Evolutionary conservation across 2,329 filamentous ascomycete genomes (phyloP).

Genomic region (Monilinia aucupariae): DNA sequence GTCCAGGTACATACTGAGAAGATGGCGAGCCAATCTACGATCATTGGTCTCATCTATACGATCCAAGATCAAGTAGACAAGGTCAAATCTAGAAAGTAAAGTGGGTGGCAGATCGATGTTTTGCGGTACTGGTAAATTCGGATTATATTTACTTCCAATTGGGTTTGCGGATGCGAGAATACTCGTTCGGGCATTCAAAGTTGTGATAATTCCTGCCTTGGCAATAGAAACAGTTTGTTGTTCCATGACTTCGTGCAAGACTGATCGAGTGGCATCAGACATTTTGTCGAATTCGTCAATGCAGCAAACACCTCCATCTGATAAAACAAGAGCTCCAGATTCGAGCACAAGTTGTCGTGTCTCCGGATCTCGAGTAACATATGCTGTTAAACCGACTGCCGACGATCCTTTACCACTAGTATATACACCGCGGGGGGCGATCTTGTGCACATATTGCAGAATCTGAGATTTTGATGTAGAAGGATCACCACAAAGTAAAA

Average conservation of each 20-base stretch:
- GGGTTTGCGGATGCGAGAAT: conserved; percentile 97
- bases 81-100: conserved; percentile 88
- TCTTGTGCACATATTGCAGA: conserved; percentile 92
- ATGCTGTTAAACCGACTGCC: conserved; percentile 71
- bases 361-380: conserved; percentile 69
- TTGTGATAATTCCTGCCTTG: conserved; percentile 76
- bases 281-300: conserved; percentile 80
- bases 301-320: conserved; percentile 70
- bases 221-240: conserved; percentile 75
- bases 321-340: conserved; percentile 67
- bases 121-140: conserved; percentile 88
- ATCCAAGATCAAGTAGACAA: conserved; percentile 95
- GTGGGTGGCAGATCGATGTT: conserved; percentile 98
- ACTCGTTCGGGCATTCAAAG: conserved; percentile 88
- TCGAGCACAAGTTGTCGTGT: conserved; percentile 69
- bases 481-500: conserved; percentile 92
- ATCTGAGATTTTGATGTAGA: conserved; percentile 96
- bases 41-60: conserved; percentile 87
- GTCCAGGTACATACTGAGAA: conserved; percentile 94
- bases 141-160: conserved; percentile 96
- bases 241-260: conserved; percentile 76
- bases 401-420: conserved; percentile 72
- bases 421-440: conserved; percentile 81
- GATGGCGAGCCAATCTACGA: conserved; percentile 80
- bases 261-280: conserved; percentile 67